phyloP scores from a whole-genome alignment of 1,284 basidiomycete species.

The Gymnopus androsaceus region DNA sequence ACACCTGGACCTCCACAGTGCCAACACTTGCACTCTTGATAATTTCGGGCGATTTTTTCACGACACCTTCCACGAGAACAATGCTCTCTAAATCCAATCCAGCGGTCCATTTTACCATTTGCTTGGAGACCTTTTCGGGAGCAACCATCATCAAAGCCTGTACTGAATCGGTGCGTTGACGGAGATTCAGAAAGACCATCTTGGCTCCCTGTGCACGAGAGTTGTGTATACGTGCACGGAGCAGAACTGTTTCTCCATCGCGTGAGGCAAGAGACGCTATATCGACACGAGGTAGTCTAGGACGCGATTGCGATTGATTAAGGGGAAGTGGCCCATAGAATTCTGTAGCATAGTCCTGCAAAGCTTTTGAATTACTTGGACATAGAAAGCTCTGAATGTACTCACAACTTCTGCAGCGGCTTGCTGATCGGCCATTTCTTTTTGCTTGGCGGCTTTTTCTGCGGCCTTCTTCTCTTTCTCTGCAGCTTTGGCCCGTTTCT shows the following conservation, averaged over 20 bases:
- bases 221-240: slow-evolving; percentile 92
- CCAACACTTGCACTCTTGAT: slow-evolving; percentile 91
- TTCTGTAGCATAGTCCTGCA: slow-evolving; percentile 79
- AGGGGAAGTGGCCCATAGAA: slow-evolving; percentile 92
- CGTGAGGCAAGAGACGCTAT: slow-evolving; percentile 72
- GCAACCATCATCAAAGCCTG: slow-evolving; percentile 84
- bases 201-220: slow-evolving; percentile 90
- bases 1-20: slow-evolving; percentile 88
- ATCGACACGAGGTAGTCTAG: slow-evolving; percentile 51
- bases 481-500: slow-evolving; percentile 90
- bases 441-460: slow-evolving; percentile 77
- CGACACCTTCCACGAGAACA: slow-evolving; percentile 84
- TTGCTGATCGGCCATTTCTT: slow-evolving; percentile 75
- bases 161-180: slow-evolving; percentile 88
- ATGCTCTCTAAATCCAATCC: slow-evolving; percentile 86
- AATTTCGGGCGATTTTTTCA: slow-evolving; percentile 82
- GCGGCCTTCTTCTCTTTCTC: slow-evolving; percentile 93
- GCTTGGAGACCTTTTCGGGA: slow-evolving; percentile 87
- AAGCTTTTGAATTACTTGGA: neutral
- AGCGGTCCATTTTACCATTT: slow-evolving; percentile 96
- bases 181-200: slow-evolving; percentile 93
- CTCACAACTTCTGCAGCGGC: slow-evolving; percentile 74
- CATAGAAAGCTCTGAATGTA: slow-evolving; percentile 20
- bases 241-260: slow-evolving; percentile 78
- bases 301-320: slow-evolving; percentile 85